phyloP scores from a whole-genome alignment of 1,284 basidiomycete species.

The Fomitopsis schrenkii region DNA sequence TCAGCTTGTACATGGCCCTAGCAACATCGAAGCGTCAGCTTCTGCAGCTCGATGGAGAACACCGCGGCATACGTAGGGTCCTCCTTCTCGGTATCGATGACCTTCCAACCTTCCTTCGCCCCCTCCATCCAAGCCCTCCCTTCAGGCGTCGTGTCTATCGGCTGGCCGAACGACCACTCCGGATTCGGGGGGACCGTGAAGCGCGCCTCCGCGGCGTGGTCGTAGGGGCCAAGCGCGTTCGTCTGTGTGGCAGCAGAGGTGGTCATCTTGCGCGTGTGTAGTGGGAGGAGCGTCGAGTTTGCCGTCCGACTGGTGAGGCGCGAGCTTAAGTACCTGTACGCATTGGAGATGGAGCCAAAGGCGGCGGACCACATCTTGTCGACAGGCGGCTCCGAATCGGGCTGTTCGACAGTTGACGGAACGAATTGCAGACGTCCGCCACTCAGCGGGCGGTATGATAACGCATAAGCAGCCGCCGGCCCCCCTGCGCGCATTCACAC shows the following conservation, averaged over 20 bases:
- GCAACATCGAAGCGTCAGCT: not conserved
- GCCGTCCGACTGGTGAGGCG: not conserved
- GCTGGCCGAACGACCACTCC: slow-evolving; percentile 53
- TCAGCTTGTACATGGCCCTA: slow-evolving; percentile 31
- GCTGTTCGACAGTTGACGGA: not conserved
- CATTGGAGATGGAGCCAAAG: not conserved
- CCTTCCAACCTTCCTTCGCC: slow-evolving; percentile 50
- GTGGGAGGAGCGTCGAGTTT: not conserved
- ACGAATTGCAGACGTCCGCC: not conserved
- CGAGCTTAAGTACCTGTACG: not conserved
- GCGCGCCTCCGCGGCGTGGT: slow-evolving; percentile 18
- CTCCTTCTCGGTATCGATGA: slow-evolving; percentile 45
- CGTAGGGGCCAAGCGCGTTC: slow-evolving; percentile 12
- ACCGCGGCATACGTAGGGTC: slow-evolving; percentile 37
- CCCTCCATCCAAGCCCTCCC: slow-evolving; percentile 50
- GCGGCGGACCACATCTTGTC: not conserved
- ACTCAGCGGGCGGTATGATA: not conserved
- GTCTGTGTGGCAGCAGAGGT: not conserved
- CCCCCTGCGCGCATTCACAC: not conserved
- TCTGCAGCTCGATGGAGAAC: not conserved
- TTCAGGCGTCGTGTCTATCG: slow-evolving; percentile 40
- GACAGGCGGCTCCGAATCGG: not conserved
- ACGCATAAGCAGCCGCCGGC: not conserved
- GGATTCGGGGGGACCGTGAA: slow-evolving; percentile 53
- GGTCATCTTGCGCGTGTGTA: not conserved